phyloP scores from a whole-genome alignment of 1,284 basidiomycete species.

The Pterulicium gracile region DNA sequence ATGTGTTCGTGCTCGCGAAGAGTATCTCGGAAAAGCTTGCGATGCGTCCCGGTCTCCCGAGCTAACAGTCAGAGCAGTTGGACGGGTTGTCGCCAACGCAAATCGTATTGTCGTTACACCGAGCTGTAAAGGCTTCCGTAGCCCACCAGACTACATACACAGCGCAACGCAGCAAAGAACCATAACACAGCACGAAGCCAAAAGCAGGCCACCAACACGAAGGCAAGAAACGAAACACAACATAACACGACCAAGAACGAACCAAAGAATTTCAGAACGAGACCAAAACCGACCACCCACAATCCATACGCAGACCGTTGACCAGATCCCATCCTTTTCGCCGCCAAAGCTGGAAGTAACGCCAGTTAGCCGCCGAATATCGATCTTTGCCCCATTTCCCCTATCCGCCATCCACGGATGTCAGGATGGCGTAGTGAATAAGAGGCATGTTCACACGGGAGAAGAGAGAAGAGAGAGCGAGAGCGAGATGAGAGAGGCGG shows the following conservation, averaged over 20 bases:
- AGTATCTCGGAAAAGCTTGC: too few relatives aligned
- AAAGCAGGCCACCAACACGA: neutral
- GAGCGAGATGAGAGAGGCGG: slow-evolving; percentile 7
- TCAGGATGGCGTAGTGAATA: slow-evolving; percentile 69
- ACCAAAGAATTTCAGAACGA: neutral
- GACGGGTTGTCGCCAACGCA: too few relatives aligned
- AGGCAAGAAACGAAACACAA: neutral
- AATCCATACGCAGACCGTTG: neutral
- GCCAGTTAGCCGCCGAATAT: slow-evolving; percentile 11
- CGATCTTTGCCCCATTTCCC: slow-evolving; percentile 72
- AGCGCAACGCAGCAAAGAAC: too few relatives aligned
- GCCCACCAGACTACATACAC: too few relatives aligned
- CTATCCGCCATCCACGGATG: slow-evolving; percentile 57
- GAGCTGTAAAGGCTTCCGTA: too few relatives aligned
- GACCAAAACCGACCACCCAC: neutral
- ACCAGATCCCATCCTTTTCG: neutral
- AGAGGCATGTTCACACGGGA: slow-evolving; percentile 27
- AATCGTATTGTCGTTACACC: too few relatives aligned
- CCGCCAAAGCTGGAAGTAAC: slow-evolving; percentile 4
- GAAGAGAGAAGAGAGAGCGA: too few relatives aligned
- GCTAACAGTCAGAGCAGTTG: too few relatives aligned
- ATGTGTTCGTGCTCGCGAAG: too few relatives aligned
- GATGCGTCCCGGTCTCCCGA: too few relatives aligned
- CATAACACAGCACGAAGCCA: neutral
- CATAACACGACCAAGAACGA: too few relatives aligned